Base-by-base conservation (phyloP, 768 basidiomycete species). In the Sarcodon aspratus region DNA sequence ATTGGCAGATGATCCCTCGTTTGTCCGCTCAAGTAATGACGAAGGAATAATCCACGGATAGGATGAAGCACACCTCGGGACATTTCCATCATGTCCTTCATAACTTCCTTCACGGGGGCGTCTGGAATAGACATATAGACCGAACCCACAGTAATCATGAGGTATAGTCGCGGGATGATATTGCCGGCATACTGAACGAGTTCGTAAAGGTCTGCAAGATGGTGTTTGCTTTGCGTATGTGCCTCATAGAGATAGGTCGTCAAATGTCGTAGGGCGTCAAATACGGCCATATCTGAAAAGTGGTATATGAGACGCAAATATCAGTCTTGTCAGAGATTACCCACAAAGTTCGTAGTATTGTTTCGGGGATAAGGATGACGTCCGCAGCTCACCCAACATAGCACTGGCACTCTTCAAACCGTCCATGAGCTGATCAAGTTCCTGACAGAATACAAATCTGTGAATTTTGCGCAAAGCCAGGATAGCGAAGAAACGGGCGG, bases 1-100 rank as follows among this genome's bases (percentile, higher is more conserved):
- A 94, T 64, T 1, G 96, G 96, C n/a, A 99, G 67, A 61, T 95
- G 81, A 60, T 97, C 94, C 54, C 93, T 76, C 12, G 96, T 98
- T 70, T 98, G 94, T 11, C 96, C 95, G 51, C 88, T 92, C 33
- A 98, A 80, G 65, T 98, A 98, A 62, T 99, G 95, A 27, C 95
- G 76, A 34, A 99, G 71, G 68, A 99, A 99, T 33, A 99, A 69
- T 13, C 96, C 96, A 43, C 96, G 76, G 45, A 93, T 91, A n/a
- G 96, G 95, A 63, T 98, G 93, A 54, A 98, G 74, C 5, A 99
- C 92, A 52, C 96, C 96, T 15, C 93, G 74, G 34, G 92, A 92
- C 96, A 98, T 98, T 66, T 99, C 96, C 86, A 99, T 86, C 95
- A 98, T 97, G 66, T 99, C 96, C 74, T 96, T 98, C 95, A 98